Conservation (phyloP, 2,329 filamentous ascomycete genomes). For the Monosporascus cannonballus region DNA sequence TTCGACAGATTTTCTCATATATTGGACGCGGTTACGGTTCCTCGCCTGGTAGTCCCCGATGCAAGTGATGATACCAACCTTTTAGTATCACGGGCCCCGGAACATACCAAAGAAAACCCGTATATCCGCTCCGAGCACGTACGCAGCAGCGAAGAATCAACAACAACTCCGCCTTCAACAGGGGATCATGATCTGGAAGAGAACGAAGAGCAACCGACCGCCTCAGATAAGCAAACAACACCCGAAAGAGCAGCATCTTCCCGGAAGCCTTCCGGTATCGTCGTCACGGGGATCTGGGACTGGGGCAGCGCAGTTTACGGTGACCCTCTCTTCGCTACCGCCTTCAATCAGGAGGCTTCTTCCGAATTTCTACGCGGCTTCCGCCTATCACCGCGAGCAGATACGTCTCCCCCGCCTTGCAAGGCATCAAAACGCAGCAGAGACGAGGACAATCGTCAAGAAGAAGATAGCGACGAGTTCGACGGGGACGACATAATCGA, state of each 20-base stretch:
- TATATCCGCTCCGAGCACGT: too few relatives aligned
- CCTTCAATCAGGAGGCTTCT: constrained; percentile 40
- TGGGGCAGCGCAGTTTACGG: constrained; percentile 56
- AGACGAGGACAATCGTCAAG: constrained; percentile 1
- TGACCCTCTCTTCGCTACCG: constrained; percentile 48
- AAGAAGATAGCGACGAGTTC: constrained; percentile 4
- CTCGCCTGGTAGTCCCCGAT: constrained; percentile 50
- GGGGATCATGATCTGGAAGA: constrained; percentile 4
- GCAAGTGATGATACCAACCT: constrained; percentile 44
- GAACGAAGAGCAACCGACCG: constrained; percentile 1
- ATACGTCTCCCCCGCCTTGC: not conserved
- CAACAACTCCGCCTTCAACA: not conserved
- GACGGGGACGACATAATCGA: constrained; percentile 30
- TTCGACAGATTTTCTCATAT: constrained; percentile 41
- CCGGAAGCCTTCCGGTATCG: constrained; percentile 14
- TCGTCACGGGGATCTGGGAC: constrained; percentile 46
- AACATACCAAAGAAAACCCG: not conserved
- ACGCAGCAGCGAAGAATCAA: too few relatives aligned
- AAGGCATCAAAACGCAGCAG: constrained; percentile 1
- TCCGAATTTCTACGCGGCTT: constrained; percentile 44
- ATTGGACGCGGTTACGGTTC: constrained; percentile 45
- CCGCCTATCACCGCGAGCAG: constrained; percentile 8
- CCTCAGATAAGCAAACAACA: constrained; percentile 1
- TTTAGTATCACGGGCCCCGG: constrained; percentile 30
- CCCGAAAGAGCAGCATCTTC: constrained; percentile 2